Conservation (phyloP, 1,139 yeast genomes). For the Fermentozyma sake region DNA sequence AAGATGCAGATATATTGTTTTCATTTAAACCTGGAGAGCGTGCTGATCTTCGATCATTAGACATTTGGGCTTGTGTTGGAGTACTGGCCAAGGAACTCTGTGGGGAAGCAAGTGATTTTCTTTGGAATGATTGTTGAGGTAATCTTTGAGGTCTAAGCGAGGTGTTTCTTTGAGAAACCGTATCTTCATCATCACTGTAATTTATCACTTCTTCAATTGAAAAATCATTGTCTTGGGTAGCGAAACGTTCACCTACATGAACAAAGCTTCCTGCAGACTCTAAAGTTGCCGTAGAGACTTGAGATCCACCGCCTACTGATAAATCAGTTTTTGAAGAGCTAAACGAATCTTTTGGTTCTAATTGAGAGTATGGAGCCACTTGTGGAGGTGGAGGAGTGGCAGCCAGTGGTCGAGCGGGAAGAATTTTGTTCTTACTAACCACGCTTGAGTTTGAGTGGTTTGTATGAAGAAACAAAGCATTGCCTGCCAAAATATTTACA, state of each 20-base stretch:
- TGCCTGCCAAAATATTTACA: too few species aligned
- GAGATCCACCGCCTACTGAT: too few species aligned
- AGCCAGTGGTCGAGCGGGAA: too few species aligned
- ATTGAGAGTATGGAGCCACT: too few species aligned
- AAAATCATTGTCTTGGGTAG: constrained; percentile 19
- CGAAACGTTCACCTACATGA: too few species aligned
- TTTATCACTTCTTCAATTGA: constrained; percentile 40
- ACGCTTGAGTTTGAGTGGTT: too few species aligned
- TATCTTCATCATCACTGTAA: constrained; percentile 31
- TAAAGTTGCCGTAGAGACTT: too few species aligned
- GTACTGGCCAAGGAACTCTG: constrained; percentile 1
- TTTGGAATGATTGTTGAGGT: constrained; percentile 1
- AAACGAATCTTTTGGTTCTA: constrained; percentile 11
- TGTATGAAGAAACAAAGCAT: too few species aligned
- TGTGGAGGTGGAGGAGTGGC: too few species aligned
- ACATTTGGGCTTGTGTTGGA: constrained; percentile 1
- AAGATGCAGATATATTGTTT: neutral
- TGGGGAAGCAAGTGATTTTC: constrained; percentile 7
- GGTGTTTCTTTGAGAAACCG: constrained; percentile 4
- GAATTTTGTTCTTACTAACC: too few species aligned
- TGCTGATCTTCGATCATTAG: constrained; percentile 1
- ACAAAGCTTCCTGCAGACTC: too few species aligned
- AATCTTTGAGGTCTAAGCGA: constrained; percentile 8
- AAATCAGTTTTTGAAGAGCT: constrained; percentile 15
- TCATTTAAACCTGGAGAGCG: neutral